These are phyloP conservation scores for Acorus calamus DNA, from an alignment of 106 monocot species.

Conservation along the genomic window DNA sequence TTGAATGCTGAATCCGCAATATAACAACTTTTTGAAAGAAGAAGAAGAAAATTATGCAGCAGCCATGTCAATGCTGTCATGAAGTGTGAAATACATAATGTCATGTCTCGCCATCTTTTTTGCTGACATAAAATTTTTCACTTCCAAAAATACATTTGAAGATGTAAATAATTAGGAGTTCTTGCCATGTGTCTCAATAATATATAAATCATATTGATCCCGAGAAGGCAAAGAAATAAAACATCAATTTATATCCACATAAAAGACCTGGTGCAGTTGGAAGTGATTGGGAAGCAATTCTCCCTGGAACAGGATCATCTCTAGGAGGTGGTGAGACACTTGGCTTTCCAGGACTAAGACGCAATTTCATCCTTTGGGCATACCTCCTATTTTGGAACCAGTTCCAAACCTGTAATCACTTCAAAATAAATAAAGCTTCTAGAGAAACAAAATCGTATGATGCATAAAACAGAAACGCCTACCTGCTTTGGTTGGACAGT, in stretches of 20 bases:
- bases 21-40: too few relatives aligned
- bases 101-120: too few relatives aligned
- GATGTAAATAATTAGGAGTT: too few relatives aligned
- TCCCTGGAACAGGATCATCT: slow-evolving; percentile 40
- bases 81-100: not conserved
- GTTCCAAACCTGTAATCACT: slow-evolving; percentile 70
- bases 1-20: too few relatives aligned
- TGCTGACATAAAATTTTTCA: too few relatives aligned
- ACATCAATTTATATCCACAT: too few relatives aligned
- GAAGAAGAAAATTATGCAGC: too few relatives aligned
- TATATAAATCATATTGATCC: too few relatives aligned
- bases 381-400: slow-evolving; percentile 99
- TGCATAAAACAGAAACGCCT: too few relatives aligned
- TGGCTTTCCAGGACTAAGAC: slow-evolving; percentile 40
- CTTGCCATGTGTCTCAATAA: too few relatives aligned
- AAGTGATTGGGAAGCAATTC: slow-evolving; percentile 29
- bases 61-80: not conserved
- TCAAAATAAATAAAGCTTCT: not conserved
- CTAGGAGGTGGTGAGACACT: slow-evolving; percentile 27
- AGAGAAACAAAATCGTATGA: not conserved
- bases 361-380: slow-evolving; percentile 56
- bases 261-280: slow-evolving; percentile 40
- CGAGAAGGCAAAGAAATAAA: too few relatives aligned
- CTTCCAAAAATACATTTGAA: too few relatives aligned
- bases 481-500: slow-evolving; percentile 92